phyloP scores from a whole-genome alignment of 306 rosid genomes.

The Castanospermum australe region DNA sequence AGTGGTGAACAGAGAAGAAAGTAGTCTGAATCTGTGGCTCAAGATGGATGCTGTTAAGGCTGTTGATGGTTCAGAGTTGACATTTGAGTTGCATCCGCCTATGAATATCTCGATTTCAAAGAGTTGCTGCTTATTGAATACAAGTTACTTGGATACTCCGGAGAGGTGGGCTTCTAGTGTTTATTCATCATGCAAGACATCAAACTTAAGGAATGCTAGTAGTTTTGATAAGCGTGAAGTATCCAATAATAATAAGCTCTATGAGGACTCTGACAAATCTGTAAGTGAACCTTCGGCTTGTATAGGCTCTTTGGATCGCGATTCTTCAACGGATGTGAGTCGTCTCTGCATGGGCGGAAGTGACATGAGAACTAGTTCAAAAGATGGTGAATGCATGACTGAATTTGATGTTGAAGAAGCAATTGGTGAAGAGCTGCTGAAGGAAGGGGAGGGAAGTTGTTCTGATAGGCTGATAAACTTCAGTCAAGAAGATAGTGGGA shows the following conservation, averaged over 20 bases:
- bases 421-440: constrained; percentile 31
- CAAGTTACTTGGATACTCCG: constrained; percentile 23
- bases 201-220: constrained; percentile 13
- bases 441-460: constrained; percentile 58
- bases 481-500: constrained; percentile 31
- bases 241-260: constrained; percentile 1
- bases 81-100: constrained; percentile 40
- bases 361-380: constrained; percentile 28
- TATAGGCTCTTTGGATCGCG: constrained; percentile 28
- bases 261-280: constrained; percentile 12
- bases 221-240: constrained; percentile 25
- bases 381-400: constrained; percentile 6
- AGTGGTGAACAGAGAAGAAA: constrained; percentile 22
- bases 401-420: constrained; percentile 35
- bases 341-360: constrained; percentile 13
- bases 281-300: constrained; percentile 32
- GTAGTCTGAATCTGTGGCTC: constrained; percentile 13
- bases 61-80: constrained; percentile 37
- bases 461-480: constrained; percentile 38
- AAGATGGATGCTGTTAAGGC: constrained; percentile 28
- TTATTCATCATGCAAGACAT: constrained; percentile 23
- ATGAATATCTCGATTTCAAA: constrained; percentile 40
- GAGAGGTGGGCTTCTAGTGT: constrained; percentile 15
- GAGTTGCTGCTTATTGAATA: constrained; percentile 42
- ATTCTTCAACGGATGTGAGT: constrained; percentile 37